Percentiles rank a stretch among this genome's conserved stretches.
Evolutionary conservation across 1,284 basidiomycete species (phyloP).

Genomic region (Rhizoctonia solani): DNA sequence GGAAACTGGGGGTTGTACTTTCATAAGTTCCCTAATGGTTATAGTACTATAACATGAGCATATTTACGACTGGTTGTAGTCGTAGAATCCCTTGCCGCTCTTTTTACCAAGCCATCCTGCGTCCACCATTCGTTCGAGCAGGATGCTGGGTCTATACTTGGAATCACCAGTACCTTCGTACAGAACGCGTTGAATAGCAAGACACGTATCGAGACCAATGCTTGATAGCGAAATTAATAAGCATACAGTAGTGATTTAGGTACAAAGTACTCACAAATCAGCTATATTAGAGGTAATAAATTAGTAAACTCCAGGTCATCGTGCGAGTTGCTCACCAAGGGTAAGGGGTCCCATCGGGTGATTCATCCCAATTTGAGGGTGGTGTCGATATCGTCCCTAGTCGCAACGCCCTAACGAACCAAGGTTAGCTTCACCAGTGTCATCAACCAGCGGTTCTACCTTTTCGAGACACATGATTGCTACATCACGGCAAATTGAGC

Average conservation of each 20-base stretch:
- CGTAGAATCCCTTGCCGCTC: constrained; percentile 88
- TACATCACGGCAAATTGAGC: constrained; percentile 47
- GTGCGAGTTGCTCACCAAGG: constrained; percentile 56
- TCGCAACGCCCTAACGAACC: constrained; percentile 79
- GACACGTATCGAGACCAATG: constrained; percentile 90
- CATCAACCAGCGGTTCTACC: constrained; percentile 53
- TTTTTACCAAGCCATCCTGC: constrained; percentile 95
- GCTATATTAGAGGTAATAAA: constrained; percentile 51
- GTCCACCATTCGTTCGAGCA: constrained; percentile 94
- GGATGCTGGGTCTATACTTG: constrained; percentile 93
- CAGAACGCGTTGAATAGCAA: constrained; percentile 87
- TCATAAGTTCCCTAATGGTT: no score
- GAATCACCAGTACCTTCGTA: constrained; percentile 89
- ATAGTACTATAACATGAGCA: no score
- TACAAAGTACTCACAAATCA: constrained; percentile 65
- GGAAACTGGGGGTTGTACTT: no score
- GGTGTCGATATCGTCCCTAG: constrained; percentile 93
- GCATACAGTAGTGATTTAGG: constrained; percentile 4
- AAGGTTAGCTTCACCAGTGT: not conserved
- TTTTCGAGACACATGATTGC: constrained; percentile 90
- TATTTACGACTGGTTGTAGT: no score
- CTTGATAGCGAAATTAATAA: constrained; percentile 48
- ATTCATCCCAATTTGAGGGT: constrained; percentile 93
- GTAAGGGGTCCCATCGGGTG: constrained; percentile 95
- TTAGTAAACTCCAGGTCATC: not conserved